Percentiles rank a stretch among this genome's conserved stretches.
These are phyloP conservation scores for Macrolepiota dolichaula DNA, from an alignment of 768 basidiomycete species.

Conservation along the genomic window DNA sequence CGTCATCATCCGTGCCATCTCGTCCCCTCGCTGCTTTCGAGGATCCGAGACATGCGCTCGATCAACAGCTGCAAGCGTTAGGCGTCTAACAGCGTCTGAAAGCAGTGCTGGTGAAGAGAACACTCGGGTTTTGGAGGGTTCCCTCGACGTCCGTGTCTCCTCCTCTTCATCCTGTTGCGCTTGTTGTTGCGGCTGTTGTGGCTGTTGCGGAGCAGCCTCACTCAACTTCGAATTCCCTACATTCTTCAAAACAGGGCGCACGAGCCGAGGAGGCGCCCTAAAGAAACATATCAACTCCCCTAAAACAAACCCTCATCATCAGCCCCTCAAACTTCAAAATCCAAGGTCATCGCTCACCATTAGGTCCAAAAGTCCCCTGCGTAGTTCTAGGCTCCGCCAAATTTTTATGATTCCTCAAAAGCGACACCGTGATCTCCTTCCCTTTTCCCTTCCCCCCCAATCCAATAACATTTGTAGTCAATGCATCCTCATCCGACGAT, in stretches of 20 bases:
- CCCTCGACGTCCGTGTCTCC: conserved; percentile 10
- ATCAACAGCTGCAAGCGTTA: conserved; percentile 62
- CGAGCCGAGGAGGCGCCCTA: conserved; percentile 68
- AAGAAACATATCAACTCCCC: conserved; percentile 89
- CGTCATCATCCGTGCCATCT: conserved; percentile 75
- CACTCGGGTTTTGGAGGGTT: conserved; percentile 27
- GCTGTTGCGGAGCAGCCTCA: conserved; percentile 21
- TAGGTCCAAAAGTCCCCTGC: conserved; percentile 86
- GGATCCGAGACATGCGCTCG: conserved; percentile 33
- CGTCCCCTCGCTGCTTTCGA: conserved; percentile 37
- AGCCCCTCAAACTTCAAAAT: background rate
- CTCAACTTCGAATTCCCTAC: conserved; percentile 33
- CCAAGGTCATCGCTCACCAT: conserved; percentile 49
- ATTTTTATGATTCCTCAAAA: conserved; percentile 69
- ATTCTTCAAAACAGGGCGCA: conserved; percentile 54
- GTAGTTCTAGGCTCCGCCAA: conserved; percentile 82
- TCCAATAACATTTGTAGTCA: conserved; percentile 1
- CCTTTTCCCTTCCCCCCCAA: conserved; percentile 26
- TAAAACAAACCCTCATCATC: conserved; percentile 23
- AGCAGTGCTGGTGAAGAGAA: conserved; percentile 67
- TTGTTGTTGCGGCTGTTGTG: conserved; percentile 17
- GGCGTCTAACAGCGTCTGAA: conserved; percentile 68
- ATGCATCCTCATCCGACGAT: conserved; percentile 61
- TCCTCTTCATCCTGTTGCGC: background rate
- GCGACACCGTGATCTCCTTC: conserved; percentile 49